A percentile compares a stretch with the other conserved stretches of the same genome.
phyloP scores from a whole-genome alignment of 495 filamentous ascomycete genomes.

The Immersiella caudata region DNA sequence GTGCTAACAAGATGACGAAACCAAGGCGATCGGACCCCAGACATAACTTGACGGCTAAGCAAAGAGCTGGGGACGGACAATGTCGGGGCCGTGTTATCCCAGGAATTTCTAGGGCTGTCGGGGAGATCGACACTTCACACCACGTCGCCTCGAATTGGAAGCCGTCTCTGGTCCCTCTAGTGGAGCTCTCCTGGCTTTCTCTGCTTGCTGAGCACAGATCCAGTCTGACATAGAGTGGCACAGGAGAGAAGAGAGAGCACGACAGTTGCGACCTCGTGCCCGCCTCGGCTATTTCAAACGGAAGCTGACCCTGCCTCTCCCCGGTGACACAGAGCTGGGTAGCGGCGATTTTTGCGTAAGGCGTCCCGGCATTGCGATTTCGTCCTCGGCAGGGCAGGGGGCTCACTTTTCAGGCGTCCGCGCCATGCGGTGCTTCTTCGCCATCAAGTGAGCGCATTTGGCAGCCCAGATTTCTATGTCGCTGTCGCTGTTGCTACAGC shows the following conservation, averaged over 20 bases:
- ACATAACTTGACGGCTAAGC: not conserved
- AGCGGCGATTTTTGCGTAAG: constrained; percentile 3
- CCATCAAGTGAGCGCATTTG: not conserved
- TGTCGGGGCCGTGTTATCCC: not conserved
- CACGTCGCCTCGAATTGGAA: not conserved
- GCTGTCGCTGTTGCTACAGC: not conserved
- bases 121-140: constrained; percentile 1
- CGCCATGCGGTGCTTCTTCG: not conserved
- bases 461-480: not conserved
- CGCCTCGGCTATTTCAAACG: not conserved
- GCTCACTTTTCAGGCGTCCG: constrained; percentile 5
- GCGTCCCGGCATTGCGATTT: constrained; percentile 9
- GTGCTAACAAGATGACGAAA: not conserved
- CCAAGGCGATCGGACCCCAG: not conserved
- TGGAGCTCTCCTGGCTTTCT: not conserved
- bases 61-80: not conserved
- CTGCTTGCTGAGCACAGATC: not conserved
- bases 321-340: constrained; percentile 13
- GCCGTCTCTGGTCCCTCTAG: no score
- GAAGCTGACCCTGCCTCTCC: not conserved
- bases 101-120: constrained; percentile 1
- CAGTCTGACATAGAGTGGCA: not conserved
- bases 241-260: not conserved
- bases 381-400: not conserved
- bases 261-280: not conserved